Conservation (phyloP, 345 rosid genomes). For the Triadica sebifera region DNA sequence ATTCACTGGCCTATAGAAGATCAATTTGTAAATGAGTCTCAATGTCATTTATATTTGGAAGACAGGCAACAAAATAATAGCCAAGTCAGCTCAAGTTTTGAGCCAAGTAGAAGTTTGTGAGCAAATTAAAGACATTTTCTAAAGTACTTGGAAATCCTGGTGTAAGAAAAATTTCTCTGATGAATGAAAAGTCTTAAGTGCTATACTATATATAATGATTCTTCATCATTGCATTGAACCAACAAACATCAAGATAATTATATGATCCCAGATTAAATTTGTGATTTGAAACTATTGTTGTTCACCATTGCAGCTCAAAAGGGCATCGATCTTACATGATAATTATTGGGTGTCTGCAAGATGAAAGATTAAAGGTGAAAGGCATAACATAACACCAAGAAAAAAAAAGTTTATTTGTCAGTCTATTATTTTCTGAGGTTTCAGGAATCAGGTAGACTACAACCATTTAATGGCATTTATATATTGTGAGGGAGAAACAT, state of each 20-base stretch:
- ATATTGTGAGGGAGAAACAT: background rate
- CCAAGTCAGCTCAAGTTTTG: background rate
- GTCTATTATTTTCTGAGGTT: background rate
- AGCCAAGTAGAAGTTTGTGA: background rate
- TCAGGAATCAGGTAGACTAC: background rate
- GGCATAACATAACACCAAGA: background rate
- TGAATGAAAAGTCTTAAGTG: background rate
- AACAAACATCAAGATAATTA: too few species aligned
- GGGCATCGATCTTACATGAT: background rate
- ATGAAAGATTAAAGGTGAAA: background rate
- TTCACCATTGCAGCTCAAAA: background rate
- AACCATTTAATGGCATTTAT: background rate
- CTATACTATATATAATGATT: background rate
- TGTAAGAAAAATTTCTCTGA: background rate
- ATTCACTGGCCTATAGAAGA: constrained; percentile 64
- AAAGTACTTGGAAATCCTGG: background rate
- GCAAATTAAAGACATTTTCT: background rate
- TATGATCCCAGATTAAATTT: background rate
- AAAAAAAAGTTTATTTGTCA: background rate
- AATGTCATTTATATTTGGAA: background rate
- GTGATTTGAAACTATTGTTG: background rate
- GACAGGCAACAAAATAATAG: background rate
- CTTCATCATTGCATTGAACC: too few species aligned
- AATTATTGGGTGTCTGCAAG: background rate
- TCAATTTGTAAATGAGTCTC: constrained; percentile 9